Evolutionary conservation across 164 flowering plant species (phyloP).

Genomic region (Kalanchoe fedtschenkoi): DNA sequence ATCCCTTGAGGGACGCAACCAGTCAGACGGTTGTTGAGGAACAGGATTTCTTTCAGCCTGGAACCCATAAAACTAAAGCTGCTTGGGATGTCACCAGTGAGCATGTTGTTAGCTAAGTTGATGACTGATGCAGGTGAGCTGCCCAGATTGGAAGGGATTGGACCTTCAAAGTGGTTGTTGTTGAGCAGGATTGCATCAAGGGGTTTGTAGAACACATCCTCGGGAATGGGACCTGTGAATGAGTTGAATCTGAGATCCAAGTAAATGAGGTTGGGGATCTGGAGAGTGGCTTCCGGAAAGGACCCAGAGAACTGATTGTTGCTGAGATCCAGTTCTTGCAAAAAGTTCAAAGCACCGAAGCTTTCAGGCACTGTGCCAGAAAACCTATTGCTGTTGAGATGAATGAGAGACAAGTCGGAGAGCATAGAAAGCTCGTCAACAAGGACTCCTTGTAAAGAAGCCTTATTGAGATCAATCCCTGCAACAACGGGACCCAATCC

Average conservation of each 20-base stretch:
- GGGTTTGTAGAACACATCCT: background rate
- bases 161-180: background rate
- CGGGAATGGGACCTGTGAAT: slow-evolving; percentile 4
- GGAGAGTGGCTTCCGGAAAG: background rate
- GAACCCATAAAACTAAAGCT: background rate
- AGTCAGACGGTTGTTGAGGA: background rate
- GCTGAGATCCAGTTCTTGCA: slow-evolving; percentile 7
- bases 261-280: slow-evolving; percentile 2
- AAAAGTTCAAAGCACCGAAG: background rate
- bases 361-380: background rate
- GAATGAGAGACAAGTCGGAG: background rate
- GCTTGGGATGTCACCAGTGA: slow-evolving; percentile 1
- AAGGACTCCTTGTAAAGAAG: background rate
- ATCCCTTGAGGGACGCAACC: slow-evolving; percentile 6
- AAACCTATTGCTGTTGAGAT: slow-evolving; percentile 7
- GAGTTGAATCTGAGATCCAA: slow-evolving; percentile 8
- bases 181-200: slow-evolving; percentile 5
- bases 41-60: slow-evolving; percentile 11
- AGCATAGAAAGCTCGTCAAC: background rate
- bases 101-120: slow-evolving; percentile 6
- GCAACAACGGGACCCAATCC: background rate
- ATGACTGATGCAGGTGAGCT: slow-evolving; percentile 2
- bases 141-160: background rate
- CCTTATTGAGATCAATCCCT: slow-evolving; percentile 3
- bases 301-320: slow-evolving; percentile 2